Base-by-base conservation (phyloP, 345 rosid species). In the Toxicodendron radicans region DNA sequence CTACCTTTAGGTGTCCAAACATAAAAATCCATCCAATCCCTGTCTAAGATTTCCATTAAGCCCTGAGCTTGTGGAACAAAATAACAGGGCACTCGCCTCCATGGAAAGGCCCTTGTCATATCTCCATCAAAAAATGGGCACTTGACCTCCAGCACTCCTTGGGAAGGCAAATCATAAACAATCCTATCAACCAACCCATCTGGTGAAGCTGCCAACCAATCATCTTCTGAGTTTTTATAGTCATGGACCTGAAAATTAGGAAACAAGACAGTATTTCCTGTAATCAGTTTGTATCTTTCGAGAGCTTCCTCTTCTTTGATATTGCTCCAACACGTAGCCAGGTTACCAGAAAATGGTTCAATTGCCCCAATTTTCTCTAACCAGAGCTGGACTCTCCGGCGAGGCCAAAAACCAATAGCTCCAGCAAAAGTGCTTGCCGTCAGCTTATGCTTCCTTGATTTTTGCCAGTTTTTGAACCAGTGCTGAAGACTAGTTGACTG, bases 131-230 rank as follows among this genome's bases (percentile, higher is more conserved):
- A 74, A 75, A 48, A 87, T 9, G 94, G 98, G 69, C 98, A 92
- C 66, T 92, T 94, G 54, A 92, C 82, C 84, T 92, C 96, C 23
- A 90, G 77, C 17, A 94, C 86, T 20, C 96, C 96, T 21, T 74
- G 52, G 1, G 82, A 78, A 75, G 84, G 78, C 17, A 81, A 82
- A n/a, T 82, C 91, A 68, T 82, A 85, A 75, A 76, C 73, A 59
- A 58, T 30, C 8, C 51, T 64, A 18, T 79, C 79, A 64, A 91
- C 70, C 33, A 89, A 18, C 54, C 96, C 98, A 87, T 94, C 97
- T 5, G 98, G 94, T 54, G 98, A 94, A 76, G 98, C 98, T 73
- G 88, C 98, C 54, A 93, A 74, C 97, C 95, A 94, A 56, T 79
- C 76, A 43, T 84, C 84, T 52, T 81, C 86, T 3, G 77, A 61